These are phyloP conservation scores for Sporisorium graminicola DNA, from an alignment of 1,284 basidiomycete species.

Conservation along the genomic window DNA sequence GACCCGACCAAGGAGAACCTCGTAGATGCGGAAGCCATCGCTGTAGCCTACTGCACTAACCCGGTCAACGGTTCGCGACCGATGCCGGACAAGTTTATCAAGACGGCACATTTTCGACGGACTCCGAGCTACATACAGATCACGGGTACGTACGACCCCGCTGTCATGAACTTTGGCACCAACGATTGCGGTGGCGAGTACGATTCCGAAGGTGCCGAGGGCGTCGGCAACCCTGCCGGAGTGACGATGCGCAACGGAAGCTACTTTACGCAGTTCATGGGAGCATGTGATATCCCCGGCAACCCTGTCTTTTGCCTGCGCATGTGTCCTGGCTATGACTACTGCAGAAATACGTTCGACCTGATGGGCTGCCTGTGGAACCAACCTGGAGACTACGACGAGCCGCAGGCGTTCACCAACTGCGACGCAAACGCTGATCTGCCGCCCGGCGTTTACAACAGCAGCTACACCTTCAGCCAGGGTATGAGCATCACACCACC, in stretches of 20 bases:
- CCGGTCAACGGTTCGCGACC: slow-evolving; percentile 60
- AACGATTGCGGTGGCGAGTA: slow-evolving; percentile 62
- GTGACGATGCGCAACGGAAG: slow-evolving; percentile 55
- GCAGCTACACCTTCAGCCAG: slow-evolving; percentile 60
- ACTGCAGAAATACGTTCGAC: slow-evolving; percentile 61
- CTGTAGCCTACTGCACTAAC: slow-evolving; percentile 64
- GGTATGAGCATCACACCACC: slow-evolving; percentile 53
- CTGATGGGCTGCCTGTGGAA: slow-evolving; percentile 59
- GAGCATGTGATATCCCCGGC: slow-evolving; percentile 64
- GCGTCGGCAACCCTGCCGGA: slow-evolving; percentile 62
- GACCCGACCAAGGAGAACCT: slow-evolving; percentile 61
- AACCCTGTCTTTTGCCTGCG: slow-evolving; percentile 58
- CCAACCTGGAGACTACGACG: slow-evolving; percentile 56
- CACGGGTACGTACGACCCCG: slow-evolving; percentile 59
- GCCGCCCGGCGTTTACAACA: slow-evolving; percentile 59
- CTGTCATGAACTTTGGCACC: slow-evolving; percentile 58
- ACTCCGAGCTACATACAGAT: slow-evolving; percentile 57
- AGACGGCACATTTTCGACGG: slow-evolving; percentile 60
- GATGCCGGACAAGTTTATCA: slow-evolving; percentile 63
- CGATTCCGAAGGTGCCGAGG: slow-evolving; percentile 51
- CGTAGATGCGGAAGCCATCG: slow-evolving; percentile 63
- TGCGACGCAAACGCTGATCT: slow-evolving; percentile 59
- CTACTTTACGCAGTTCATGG: slow-evolving; percentile 59
- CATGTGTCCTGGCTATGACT: slow-evolving; percentile 55
- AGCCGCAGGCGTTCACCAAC: slow-evolving; percentile 56